Evolutionary conservation across 139 green algal genomes (phyloP), one percentile per base, ranked within the genome.

Genomic region (Yamagishiella unicocca): DNA sequence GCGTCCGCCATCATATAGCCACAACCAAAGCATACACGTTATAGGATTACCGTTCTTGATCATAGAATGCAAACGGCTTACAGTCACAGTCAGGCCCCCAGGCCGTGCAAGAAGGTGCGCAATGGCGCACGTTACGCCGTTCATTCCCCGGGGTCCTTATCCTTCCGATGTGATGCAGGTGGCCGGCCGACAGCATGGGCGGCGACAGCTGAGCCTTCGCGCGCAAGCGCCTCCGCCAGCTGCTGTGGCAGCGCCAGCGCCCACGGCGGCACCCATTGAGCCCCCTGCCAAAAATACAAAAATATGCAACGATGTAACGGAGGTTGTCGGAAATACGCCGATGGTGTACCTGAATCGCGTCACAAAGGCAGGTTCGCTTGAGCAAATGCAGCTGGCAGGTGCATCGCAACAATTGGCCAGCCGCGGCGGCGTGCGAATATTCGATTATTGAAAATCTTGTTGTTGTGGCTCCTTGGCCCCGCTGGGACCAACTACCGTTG

Each of bases 291-390:
- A 54, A 24, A 12, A 38, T 12, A 4, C 24, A 8, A 71, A 83
- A 21, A 83, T 83, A 19, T 71, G 53, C 54, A 71, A 83, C 1
- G 76, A 83, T 38, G 35, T 73, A 12, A 84, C 77, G 38, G 55
- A 84, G 10, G 85, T 97, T 3, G 86, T 97, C 5, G 96, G 96
- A 45, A 94, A 97, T 87, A 98, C 96, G 6, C 96, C 95, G 31
- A 94, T 98, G 90, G 95, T 96, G 35, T 97, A 94, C 71, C 87
- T 97, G 25, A 96, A 94, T 84, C 89, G 89, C 19, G 88, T 96
- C 22, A 92, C 84, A 3, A 89, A 91, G 76, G 91, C 77, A 19
- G n/a, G n/a, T n/a, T n/a, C n/a, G n/a, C n/a, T n/a, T n/a, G n/a
- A n/a, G n/a, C n/a, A n/a, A n/a, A n/a, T n/a, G n/a, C n/a, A n/a